These are phyloP conservation scores for Ormosia semicastrata DNA, from an alignment of 306 rosid species.

Conservation along the genomic window DNA sequence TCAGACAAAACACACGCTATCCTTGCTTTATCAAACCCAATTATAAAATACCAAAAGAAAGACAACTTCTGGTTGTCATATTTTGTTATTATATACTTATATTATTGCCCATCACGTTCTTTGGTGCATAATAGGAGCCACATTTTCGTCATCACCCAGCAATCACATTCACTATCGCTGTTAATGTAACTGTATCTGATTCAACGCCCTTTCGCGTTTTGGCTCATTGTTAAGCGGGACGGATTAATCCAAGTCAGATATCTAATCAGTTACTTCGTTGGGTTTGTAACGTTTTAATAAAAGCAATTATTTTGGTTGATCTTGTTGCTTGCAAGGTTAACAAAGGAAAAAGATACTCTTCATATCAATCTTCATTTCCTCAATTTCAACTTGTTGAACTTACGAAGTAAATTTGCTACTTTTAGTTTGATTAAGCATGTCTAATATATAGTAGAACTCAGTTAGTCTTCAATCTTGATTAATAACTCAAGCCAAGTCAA, in stretches of 20 bases:
- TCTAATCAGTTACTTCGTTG: background rate
- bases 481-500: background rate
- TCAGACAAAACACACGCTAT: background rate
- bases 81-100: background rate
- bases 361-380: background rate
- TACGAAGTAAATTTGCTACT: background rate
- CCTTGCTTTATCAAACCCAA: conserved; percentile 3
- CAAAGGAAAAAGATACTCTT: no score
- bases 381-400: background rate
- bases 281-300: background rate
- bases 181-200: background rate
- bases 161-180: background rate
- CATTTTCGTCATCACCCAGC: background rate
- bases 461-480: background rate
- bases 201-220: background rate
- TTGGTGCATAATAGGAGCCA: conserved; percentile 18
- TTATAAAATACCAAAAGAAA: conserved; percentile 3
- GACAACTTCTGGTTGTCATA: background rate
- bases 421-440: background rate
- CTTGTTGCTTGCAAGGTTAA: background rate
- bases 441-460: background rate
- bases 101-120: conserved; percentile 22
- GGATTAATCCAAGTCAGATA: background rate
- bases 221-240: background rate
- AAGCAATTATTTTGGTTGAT: background rate